Conservation (phyloP, 1,284 basidiomycete genomes). For the Inonotus hispidus region DNA sequence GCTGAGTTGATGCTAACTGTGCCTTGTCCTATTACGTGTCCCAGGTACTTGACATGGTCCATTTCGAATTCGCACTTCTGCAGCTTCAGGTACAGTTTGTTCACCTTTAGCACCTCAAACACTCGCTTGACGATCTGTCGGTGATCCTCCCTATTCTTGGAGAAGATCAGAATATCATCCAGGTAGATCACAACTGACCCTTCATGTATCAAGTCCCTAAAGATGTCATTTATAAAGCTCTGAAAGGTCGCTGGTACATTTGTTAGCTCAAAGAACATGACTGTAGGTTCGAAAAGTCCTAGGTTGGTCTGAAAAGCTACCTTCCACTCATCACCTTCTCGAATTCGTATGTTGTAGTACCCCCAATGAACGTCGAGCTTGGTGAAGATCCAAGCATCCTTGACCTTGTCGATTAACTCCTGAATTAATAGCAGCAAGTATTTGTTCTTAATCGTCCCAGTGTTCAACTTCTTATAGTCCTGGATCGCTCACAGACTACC, state of each 20-base stretch:
- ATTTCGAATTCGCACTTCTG: not conserved
- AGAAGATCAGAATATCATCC: not conserved
- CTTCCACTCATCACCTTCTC: not conserved
- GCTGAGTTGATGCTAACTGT: not conserved
- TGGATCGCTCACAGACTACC: too few species aligned
- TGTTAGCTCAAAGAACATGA: not conserved
- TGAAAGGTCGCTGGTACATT: not conserved
- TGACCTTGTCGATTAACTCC: slow-evolving; percentile 30
- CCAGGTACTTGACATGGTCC: not conserved
- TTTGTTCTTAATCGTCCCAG: slow-evolving; percentile 31
- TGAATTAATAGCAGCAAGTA: slow-evolving; percentile 34
- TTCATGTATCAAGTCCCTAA: not conserved
- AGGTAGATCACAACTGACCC: not conserved
- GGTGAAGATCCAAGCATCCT: slow-evolving; percentile 29
- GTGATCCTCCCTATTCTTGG: not conserved
- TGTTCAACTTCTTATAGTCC: slow-evolving; percentile 33
- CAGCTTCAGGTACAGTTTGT: not conserved
- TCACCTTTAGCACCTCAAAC: not conserved
- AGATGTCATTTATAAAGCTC: not conserved
- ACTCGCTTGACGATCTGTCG: not conserved
- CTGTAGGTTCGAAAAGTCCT: not conserved
- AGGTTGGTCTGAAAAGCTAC: not conserved
- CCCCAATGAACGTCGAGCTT: slow-evolving; percentile 33
- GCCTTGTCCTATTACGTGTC: not conserved
- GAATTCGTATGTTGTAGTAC: slow-evolving; percentile 24